Evolutionary conservation across 1,284 basidiomycete species (phyloP), one percentile per base, ranked within the genome.

Genomic region (Agaricales sp.): DNA sequence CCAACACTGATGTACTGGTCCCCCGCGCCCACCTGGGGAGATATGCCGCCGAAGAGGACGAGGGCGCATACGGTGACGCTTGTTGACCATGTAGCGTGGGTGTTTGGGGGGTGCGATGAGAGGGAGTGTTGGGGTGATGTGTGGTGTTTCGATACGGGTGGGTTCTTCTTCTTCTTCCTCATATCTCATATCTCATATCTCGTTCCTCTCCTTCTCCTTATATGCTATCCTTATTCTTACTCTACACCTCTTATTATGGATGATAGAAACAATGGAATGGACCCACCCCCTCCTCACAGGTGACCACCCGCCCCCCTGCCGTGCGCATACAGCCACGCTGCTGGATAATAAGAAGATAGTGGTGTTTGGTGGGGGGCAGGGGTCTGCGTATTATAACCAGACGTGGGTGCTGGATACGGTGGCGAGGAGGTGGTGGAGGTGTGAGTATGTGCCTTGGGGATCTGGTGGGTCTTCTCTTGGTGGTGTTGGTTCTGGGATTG

Each of bases 261-360:
- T n/a, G 11, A 23, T 52, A 90, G 92, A 94, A 65, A 92, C 89
- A 26, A 87, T 93, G 78, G 82, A 89, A 61, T 96, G 92, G 92
- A 78, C 80, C 0, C 78, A 81, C 51, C 80, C 88, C 0, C 80
- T 86, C 21, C 82, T 81, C 24, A 60, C 73, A 1, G 92, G 92
- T 14, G 83, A 88, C 2, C 59, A 78, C 2, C 87, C 91, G 0
- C 86, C 87, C 1, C 87, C 89, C 0, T 84, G 87, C 43, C 80
- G 92, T 18, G 92, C 92, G 1, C 92, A 96, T 61, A 89, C 88
- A 0, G 85, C 90, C 1, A 95, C 90, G 0, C 75, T 91, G 24
- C 83, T 92, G 45, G 91, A 92, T 56, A 43, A 43, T 19, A 76
- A 79, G 20, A 81, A 80, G 55, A 74, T 95, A 43, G 80, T 89